These are phyloP conservation scores for Royoungia palumana DNA, from an alignment of 768 basidiomycete species.

Conservation along the genomic window DNA sequence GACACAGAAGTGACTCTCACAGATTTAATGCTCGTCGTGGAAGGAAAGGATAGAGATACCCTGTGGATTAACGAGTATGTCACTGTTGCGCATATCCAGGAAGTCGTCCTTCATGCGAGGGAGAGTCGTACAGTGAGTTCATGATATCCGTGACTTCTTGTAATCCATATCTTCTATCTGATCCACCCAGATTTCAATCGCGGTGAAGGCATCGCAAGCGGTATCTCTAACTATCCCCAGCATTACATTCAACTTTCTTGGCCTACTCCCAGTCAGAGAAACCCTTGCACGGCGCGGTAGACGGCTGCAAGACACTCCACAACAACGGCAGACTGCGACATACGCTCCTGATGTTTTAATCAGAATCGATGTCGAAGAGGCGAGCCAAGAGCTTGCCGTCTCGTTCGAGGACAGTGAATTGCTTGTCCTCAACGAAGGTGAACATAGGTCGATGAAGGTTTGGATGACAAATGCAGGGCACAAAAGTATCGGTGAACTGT, in stretches of 20 bases:
- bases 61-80: conserved; percentile 40
- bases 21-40: conserved; percentile 56
- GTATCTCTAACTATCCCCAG: conserved; percentile 55
- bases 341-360: conserved; percentile 71
- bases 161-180: neutral
- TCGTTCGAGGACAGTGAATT: conserved; percentile 53
- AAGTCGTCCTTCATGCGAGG: conserved; percentile 57
- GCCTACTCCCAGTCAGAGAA: conserved; percentile 66
- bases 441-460: conserved; percentile 52
- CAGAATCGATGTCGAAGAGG: conserved; percentile 58
- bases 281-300: conserved; percentile 67
- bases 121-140: conserved; percentile 61
- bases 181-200: conserved; percentile 53
- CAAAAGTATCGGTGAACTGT: conserved; percentile 60
- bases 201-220: conserved; percentile 51
- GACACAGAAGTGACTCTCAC: conserved; percentile 69
- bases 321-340: conserved; percentile 62
- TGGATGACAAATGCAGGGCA: conserved; percentile 67
- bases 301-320: conserved; percentile 69
- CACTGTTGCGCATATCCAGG: conserved; percentile 57
- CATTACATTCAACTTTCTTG: conserved; percentile 67
- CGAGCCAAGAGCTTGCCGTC: conserved; percentile 59
- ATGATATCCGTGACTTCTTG: neutral
- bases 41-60: conserved; percentile 31
- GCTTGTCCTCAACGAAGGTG: conserved; percentile 63